Evolutionary conservation across 768 basidiomycete genomes (phyloP).

Genomic region (Austroboletus eburneus): DNA sequence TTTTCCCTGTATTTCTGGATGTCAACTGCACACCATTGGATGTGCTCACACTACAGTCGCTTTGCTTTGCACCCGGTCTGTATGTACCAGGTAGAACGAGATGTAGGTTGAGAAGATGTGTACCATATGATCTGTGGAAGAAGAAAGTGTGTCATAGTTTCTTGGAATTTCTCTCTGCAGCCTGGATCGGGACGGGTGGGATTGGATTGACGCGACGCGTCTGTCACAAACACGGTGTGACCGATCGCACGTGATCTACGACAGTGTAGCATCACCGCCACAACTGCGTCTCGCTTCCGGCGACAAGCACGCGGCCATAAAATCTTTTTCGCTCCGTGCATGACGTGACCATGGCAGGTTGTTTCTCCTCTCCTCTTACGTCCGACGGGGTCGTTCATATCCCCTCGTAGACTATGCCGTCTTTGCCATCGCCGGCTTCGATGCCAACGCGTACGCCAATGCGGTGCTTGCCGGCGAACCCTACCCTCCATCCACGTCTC

Average conservation of each 20-base stretch:
- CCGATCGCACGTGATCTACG: slow-evolving; percentile 20
- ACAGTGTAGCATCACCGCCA: slow-evolving; percentile 19
- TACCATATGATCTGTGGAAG: slow-evolving; percentile 13
- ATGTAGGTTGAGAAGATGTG: slow-evolving; percentile 18
- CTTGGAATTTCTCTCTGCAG: slow-evolving; percentile 12
- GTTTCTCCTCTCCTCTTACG: not conserved
- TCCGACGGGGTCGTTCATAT: slow-evolving; percentile 1
- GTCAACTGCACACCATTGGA: slow-evolving; percentile 2
- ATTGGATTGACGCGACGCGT: slow-evolving; percentile 21
- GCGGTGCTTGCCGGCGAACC: slow-evolving; percentile 80
- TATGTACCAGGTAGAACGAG: slow-evolving; percentile 16
- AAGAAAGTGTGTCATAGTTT: slow-evolving; percentile 15
- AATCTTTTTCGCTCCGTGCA: not conserved
- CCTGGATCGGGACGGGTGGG: not conserved
- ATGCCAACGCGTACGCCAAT: slow-evolving; percentile 88
- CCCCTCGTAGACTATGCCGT: slow-evolving; percentile 58
- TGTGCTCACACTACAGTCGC: slow-evolving; percentile 17
- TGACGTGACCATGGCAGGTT: slow-evolving; percentile 20
- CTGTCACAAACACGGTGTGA: slow-evolving; percentile 29
- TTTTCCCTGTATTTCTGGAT: slow-evolving; percentile 16
- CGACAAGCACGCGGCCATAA: not conserved
- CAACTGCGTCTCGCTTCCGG: not conserved
- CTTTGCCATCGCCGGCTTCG: slow-evolving; percentile 73
- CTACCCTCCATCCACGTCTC: slow-evolving; percentile 47
- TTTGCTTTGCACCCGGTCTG: slow-evolving; percentile 16